These are phyloP conservation scores for Heliosperma pusillum DNA, from an alignment of 148 eudicot species.

Conservation along the genomic window DNA sequence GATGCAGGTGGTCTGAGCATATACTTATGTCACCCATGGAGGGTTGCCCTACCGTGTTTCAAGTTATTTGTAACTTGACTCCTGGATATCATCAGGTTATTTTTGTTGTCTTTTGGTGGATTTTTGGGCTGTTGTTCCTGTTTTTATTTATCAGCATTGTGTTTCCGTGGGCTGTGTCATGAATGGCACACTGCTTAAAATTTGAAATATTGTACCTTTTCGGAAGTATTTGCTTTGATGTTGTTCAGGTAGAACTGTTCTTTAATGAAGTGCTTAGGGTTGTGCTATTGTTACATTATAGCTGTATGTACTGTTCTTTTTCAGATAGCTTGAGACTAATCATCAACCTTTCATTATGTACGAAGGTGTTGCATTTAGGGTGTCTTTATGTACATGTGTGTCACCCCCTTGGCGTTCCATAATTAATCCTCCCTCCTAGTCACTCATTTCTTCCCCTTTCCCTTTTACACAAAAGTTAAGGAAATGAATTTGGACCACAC, in stretches of 20 bases:
- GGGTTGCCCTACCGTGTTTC: slow-evolving; percentile 63
- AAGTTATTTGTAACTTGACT: slow-evolving; percentile 55
- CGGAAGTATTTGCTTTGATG: neutral
- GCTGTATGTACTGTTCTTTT: too few species aligned
- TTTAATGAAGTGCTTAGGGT: neutral
- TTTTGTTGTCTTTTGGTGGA: neutral
- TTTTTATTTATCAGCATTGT: neutral
- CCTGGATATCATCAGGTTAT: slow-evolving; percentile 66
- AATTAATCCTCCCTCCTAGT: too few species aligned
- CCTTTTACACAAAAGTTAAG: too few species aligned
- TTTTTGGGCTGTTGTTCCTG: neutral
- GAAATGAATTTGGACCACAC: too few species aligned
- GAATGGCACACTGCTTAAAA: neutral
- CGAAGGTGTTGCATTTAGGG: neutral
- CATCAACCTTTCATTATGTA: neutral
- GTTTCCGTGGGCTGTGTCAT: neutral
- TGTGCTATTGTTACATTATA: neutral
- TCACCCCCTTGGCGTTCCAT: neutral
- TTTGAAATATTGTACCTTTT: neutral
- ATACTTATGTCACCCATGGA: slow-evolving; percentile 64
- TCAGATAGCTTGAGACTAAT: neutral
- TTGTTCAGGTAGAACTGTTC: neutral
- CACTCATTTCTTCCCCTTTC: too few species aligned
- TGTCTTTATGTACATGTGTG: neutral
- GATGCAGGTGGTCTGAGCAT: slow-evolving; percentile 55